A percentile compares a stretch with the other conserved stretches of the same genome.
Conservation (phyloP, 2,329 filamentous ascomycete genomes). For the Trichoderma sp. region DNA sequence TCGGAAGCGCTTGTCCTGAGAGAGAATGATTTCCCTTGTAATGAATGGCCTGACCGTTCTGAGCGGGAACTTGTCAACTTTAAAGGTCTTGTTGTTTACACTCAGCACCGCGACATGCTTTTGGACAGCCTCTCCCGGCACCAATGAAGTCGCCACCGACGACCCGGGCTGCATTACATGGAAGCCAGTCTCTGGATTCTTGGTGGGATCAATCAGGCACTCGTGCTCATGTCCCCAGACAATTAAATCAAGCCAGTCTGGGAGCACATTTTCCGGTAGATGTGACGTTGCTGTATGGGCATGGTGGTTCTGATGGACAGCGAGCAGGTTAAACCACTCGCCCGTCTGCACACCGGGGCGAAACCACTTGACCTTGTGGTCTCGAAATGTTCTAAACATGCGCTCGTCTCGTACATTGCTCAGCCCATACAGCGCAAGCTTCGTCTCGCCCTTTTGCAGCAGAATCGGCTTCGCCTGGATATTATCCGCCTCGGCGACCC, state of each 20-base stretch:
- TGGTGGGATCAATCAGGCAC: constrained; percentile 80
- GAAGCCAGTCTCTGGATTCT: constrained; percentile 86
- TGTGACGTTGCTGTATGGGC: constrained; percentile 92
- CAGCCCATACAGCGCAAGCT: constrained; percentile 88
- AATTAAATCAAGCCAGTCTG: constrained; percentile 86
- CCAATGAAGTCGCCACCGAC: constrained; percentile 89
- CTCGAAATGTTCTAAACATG: constrained; percentile 88
- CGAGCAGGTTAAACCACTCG: constrained; percentile 96
- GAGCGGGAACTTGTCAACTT: constrained; percentile 75
- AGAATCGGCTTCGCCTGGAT: constrained; percentile 90
- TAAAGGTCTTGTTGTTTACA: constrained; percentile 80
- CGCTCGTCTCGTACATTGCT: constrained; percentile 96
- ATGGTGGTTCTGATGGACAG: constrained; percentile 94
- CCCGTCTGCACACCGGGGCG: constrained; percentile 74
- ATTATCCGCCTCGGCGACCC: constrained; percentile 88
- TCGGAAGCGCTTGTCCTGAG: constrained; percentile 74
- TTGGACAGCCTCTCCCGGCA: constrained; percentile 83
- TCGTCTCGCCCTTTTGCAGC: constrained; percentile 89
- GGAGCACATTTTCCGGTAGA: constrained; percentile 88
- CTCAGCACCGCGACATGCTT: constrained; percentile 89
- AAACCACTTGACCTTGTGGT: constrained; percentile 93
- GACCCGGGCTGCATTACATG: constrained; percentile 97
- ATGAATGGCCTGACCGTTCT: constrained; percentile 91
- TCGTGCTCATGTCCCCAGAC: constrained; percentile 99
- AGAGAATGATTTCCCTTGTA: constrained; percentile 77